These are phyloP conservation scores for Xeromyces bisporus DNA, from an alignment of 495 filamentous ascomycete species.

Conservation along the genomic window DNA sequence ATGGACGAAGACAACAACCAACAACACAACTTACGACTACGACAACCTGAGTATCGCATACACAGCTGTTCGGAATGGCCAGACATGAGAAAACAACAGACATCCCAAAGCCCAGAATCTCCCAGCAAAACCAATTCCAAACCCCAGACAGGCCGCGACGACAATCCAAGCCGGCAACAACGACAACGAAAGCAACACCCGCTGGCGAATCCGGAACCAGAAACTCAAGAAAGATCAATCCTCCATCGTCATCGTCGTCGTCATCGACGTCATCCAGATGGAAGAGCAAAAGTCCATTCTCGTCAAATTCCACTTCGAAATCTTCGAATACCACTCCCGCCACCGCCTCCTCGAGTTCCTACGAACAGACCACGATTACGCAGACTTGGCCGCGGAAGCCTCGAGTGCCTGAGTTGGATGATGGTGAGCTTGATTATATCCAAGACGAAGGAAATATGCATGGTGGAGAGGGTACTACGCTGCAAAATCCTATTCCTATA, in stretches of 20 bases:
- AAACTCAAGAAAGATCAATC: not conserved
- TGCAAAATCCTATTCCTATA: slow-evolving; percentile 10
- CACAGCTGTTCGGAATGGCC: slow-evolving; percentile 5
- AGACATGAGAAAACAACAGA: not conserved
- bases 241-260: not conserved
- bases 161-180: not conserved
- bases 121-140: not conserved
- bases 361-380: slow-evolving; percentile 24
- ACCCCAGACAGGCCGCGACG: not conserved
- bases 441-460: slow-evolving; percentile 1
- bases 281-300: slow-evolving; percentile 8
- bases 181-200: too few relatives aligned
- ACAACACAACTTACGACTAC: not conserved
- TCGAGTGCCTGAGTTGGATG: slow-evolving; percentile 7
- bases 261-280: slow-evolving; percentile 1
- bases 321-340: slow-evolving; percentile 11
- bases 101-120: not conserved
- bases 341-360: slow-evolving; percentile 6
- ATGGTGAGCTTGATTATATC: slow-evolving; percentile 21
- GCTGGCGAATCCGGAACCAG: not conserved
- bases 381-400: slow-evolving; percentile 22
- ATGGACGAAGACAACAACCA: not conserved
- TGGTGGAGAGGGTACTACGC: not conserved
- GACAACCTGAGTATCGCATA: not conserved
- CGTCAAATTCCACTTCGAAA: slow-evolving; percentile 8